These are phyloP conservation scores for Pyrenophora seminiperda DNA, from an alignment of 2,329 filamentous ascomycete genomes.

Conservation along the genomic window DNA sequence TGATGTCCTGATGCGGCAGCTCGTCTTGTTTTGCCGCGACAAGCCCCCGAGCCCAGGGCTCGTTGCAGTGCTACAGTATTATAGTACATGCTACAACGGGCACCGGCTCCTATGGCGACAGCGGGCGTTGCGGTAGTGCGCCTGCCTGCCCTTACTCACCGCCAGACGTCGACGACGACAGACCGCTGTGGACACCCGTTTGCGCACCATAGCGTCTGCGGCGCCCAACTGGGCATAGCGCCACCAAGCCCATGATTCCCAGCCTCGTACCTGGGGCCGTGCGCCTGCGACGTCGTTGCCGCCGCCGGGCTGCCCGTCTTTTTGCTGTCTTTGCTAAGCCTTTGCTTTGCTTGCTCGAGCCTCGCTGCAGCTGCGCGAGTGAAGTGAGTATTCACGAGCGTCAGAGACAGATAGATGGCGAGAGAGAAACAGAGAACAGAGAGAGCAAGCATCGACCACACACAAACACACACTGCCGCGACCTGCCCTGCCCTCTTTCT, in stretches of 20 bases:
- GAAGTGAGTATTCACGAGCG: not conserved
- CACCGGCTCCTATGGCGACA: not conserved
- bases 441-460: too few relatives aligned
- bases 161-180: not conserved
- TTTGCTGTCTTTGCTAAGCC: conserved; percentile 19
- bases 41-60: not conserved
- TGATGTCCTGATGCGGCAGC: not conserved
- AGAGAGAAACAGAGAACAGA: too few relatives aligned
- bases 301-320: conserved; percentile 24
- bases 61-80: not conserved
- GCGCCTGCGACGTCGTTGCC: conserved; percentile 24
- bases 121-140: not conserved
- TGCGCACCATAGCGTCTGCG: conserved; percentile 8
- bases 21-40: not conserved
- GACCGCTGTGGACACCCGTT: conserved; percentile 13
- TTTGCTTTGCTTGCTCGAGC: conserved; percentile 12
- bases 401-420: not conserved
- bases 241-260: conserved; percentile 4
- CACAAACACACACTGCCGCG: not conserved
- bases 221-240: conserved; percentile 9
- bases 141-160: not conserved
- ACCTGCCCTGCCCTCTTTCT: conserved; percentile 12
- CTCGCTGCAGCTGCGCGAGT: conserved; percentile 3
- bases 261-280: conserved; percentile 24
- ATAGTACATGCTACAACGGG: not conserved